A percentile compares a stretch with the other conserved stretches of the same genome.
Evolutionary conservation across 2,329 filamentous ascomycete genomes (phyloP).

Genomic region (Colletotrichum chlorophyti): DNA sequence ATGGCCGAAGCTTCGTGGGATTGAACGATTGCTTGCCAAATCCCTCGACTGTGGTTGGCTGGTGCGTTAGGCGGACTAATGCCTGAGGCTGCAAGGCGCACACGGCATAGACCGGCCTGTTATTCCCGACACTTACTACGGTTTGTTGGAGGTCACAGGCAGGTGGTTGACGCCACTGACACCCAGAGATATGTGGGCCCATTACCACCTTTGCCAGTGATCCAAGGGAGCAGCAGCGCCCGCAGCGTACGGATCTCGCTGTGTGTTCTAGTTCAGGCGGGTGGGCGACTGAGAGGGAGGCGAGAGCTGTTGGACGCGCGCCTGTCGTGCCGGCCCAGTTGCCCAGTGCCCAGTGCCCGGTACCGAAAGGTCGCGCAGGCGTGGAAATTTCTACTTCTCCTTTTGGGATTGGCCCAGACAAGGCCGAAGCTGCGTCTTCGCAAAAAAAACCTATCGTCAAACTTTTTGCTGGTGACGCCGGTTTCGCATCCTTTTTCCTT

Average conservation of each 20-base stretch:
- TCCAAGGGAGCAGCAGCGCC: neutral
- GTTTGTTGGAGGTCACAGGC: no score
- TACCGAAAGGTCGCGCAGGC: neutral
- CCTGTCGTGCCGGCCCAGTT: no score
- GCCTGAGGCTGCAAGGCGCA: constrained; percentile 42
- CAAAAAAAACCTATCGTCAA: constrained; percentile 35
- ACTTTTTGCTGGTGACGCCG: constrained; percentile 59
- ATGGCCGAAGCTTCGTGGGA: constrained; percentile 23
- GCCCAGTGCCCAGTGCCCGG: neutral
- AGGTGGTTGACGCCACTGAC: no score
- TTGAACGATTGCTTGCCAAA: constrained; percentile 32
- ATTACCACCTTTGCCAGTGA: no score
- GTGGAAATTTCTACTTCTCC: constrained; percentile 11
- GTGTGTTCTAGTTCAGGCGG: no score
- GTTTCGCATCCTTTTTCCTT: constrained; percentile 51
- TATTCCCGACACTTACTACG: neutral
- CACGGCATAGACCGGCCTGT: no score
- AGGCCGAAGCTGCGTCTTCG: constrained; percentile 25
- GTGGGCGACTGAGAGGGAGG: no score
- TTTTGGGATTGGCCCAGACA: constrained; percentile 27
- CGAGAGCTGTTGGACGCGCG: no score
- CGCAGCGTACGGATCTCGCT: no score
- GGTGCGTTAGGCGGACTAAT: neutral
- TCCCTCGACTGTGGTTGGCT: constrained; percentile 30
- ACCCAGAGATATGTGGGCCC: no score